phyloP scores from a whole-genome alignment of 2,329 filamentous ascomycete species.

The Lecanosticta acicola region DNA sequence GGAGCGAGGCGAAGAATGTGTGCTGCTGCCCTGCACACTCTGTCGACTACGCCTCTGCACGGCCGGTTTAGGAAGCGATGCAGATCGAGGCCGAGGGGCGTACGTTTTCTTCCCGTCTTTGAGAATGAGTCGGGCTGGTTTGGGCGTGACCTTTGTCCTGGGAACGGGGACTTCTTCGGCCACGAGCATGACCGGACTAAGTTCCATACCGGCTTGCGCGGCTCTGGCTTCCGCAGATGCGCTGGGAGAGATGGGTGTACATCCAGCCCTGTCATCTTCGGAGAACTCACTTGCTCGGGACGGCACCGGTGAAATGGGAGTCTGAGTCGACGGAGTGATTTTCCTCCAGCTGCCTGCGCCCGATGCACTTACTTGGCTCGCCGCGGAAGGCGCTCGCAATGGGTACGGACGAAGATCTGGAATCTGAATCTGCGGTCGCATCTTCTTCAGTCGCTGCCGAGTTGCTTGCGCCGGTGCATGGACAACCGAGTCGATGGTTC shows the following conservation, averaged over 20 bases:
- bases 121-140: slow-evolving; percentile 27
- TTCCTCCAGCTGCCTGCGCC: slow-evolving; percentile 29
- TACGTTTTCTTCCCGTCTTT: slow-evolving; percentile 27
- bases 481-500: slow-evolving; percentile 27
- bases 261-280: slow-evolving; percentile 21
- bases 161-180: slow-evolving; percentile 31
- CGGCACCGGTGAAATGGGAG: slow-evolving; percentile 27
- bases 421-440: slow-evolving; percentile 29
- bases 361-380: slow-evolving; percentile 17
- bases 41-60: slow-evolving; percentile 21
- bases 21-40: slow-evolving; percentile 11
- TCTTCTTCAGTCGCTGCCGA: slow-evolving; percentile 26
- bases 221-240: slow-evolving; percentile 13
- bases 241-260: slow-evolving; percentile 25
- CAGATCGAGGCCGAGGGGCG: slow-evolving; percentile 29
- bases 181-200: slow-evolving; percentile 33
- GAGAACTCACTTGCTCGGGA: slow-evolving; percentile 17
- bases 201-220: slow-evolving; percentile 8
- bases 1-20: slow-evolving; percentile 14
- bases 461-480: slow-evolving; percentile 17
- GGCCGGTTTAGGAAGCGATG: slow-evolving; percentile 24
- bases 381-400: slow-evolving; percentile 24
- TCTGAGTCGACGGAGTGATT: slow-evolving; percentile 23
- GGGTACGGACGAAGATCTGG: slow-evolving; percentile 24
- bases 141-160: slow-evolving; percentile 23